phyloP scores from a whole-genome alignment of 1,139 yeast genomes.

The Pichia norvegensis region DNA sequence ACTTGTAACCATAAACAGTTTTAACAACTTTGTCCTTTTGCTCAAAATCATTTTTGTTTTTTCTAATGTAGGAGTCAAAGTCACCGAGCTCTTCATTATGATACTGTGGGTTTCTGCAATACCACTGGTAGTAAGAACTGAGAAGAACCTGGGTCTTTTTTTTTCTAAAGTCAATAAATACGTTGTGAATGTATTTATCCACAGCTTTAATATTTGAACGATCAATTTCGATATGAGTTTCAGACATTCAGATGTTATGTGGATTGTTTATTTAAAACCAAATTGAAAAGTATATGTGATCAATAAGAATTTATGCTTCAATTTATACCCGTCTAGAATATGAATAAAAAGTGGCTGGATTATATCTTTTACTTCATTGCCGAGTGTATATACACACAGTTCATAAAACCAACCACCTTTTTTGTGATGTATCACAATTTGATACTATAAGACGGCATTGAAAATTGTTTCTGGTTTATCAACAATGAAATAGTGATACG shows the following conservation, averaged over 20 bases:
- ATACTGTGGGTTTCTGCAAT: constrained; percentile 6
- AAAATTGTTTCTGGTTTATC: background rate
- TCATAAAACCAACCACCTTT: background rate
- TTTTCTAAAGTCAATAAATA: constrained; percentile 18
- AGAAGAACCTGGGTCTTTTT: constrained; percentile 18
- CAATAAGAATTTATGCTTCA: background rate
- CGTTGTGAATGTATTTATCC: constrained; percentile 13
- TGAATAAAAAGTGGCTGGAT: background rate
- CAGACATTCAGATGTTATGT: background rate
- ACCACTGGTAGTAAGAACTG: constrained; percentile 18
- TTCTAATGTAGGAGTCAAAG: constrained; percentile 6
- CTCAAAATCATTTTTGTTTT: constrained; percentile 1
- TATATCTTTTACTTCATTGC: background rate
- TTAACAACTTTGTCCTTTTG: background rate
- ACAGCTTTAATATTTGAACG: constrained; percentile 12
- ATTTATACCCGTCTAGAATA: background rate
- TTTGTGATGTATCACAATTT: background rate
- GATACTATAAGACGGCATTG: background rate
- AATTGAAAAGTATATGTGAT: background rate
- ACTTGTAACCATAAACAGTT: constrained; percentile 11
- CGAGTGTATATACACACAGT: background rate
- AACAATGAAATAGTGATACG: background rate
- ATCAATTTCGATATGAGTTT: constrained; percentile 6
- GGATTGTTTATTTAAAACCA: background rate
- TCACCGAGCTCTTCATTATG: background rate